Percentiles rank a stretch among this genome's conserved stretches.
Evolutionary conservation across 805 yeast species (phyloP).

Genomic region (Saccharomycopsis capsularis): DNA sequence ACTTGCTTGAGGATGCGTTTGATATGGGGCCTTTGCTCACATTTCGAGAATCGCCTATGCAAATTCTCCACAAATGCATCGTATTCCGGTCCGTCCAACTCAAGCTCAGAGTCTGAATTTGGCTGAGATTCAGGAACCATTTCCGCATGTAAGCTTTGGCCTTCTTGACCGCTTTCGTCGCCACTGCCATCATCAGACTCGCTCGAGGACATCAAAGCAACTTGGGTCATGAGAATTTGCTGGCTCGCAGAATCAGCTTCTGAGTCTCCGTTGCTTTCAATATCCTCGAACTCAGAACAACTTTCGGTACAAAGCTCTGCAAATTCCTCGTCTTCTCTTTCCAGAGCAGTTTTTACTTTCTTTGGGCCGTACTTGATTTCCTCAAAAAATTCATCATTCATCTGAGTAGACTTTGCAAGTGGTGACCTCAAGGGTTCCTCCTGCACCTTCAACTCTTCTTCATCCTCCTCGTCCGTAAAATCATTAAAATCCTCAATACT

Average conservation of each 20-base stretch:
- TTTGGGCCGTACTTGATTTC: too few species aligned
- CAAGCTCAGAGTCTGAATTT: neutral
- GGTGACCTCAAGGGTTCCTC: neutral
- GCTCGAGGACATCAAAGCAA: too few species aligned
- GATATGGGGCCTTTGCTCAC: too few species aligned
- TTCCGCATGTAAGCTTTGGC: neutral
- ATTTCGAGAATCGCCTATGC: too few species aligned
- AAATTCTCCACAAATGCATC: neutral
- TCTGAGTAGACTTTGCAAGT: neutral
- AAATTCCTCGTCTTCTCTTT: too few species aligned
- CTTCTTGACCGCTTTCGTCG: neutral
- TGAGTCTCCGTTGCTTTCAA: neutral
- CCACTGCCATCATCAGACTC: too few species aligned
- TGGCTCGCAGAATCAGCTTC: too few species aligned
- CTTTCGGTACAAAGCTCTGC: too few species aligned
- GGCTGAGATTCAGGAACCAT: neutral
- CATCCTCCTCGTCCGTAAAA: neutral
- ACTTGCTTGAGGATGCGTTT: too few species aligned
- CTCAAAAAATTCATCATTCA: neutral
- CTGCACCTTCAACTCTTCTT: neutral
- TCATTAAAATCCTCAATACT: too few species aligned
- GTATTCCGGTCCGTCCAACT: neutral
- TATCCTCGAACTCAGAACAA: too few species aligned
- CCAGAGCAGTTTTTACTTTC: neutral
- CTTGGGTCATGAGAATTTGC: too few species aligned